Evolutionary conservation across 305 asterid genomes (phyloP).

Genomic region (Fraxinus floribunda): DNA sequence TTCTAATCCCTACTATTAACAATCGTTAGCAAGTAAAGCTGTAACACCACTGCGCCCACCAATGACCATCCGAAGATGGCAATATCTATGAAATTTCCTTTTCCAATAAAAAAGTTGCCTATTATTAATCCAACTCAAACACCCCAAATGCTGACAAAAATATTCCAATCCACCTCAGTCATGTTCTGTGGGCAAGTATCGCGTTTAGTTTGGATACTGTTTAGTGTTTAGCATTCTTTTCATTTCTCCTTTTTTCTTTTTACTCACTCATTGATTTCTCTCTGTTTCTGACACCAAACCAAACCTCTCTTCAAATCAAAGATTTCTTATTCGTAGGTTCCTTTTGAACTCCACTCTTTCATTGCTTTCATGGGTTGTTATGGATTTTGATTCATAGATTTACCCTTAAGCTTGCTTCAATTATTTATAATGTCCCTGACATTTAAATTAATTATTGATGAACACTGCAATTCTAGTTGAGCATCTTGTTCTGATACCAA

Average conservation of each 20-base stretch:
- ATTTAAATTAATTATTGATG: conserved; percentile 19
- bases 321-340: conserved; percentile 40
- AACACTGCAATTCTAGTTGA: background rate
- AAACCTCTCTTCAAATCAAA: conserved; percentile 73
- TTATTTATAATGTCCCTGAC: background rate
- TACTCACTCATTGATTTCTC: conserved; percentile 14
- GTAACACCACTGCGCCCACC: background rate
- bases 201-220: background rate
- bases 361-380: conserved; percentile 54
- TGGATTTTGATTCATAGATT: conserved; percentile 41
- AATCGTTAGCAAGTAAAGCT: background rate
- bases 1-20: no score
- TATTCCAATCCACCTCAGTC: conserved; percentile 26
- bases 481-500: conserved; percentile 1
- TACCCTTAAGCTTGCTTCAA: conserved; percentile 13
- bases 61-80: background rate
- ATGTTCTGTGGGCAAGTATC: conserved; percentile 4
- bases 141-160: conserved; percentile 17
- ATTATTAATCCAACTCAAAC: conserved; percentile 12
- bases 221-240: conserved; percentile 16
- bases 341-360: conserved; percentile 36
- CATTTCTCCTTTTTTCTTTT: conserved; percentile 1
- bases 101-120: background rate
- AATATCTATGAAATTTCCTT: background rate
- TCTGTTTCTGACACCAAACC: conserved; percentile 52